Conservation (phyloP, 768 basidiomycete species). For the Pisolithus albus region DNA sequence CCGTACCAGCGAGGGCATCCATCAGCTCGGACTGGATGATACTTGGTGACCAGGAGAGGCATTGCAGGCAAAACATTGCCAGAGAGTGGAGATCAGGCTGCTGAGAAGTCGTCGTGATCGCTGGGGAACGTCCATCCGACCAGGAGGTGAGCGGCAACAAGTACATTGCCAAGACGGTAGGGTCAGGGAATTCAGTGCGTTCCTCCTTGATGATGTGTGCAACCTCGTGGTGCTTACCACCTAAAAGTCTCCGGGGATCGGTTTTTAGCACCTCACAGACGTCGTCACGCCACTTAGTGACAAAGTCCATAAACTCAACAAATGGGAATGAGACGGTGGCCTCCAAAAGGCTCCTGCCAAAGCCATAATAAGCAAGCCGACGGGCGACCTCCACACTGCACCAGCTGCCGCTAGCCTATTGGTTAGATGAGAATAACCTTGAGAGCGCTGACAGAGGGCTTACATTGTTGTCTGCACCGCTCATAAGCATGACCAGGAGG, state of each 20-base stretch:
- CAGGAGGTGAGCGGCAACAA: background rate
- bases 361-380: background rate
- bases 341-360: background rate
- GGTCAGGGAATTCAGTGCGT: background rate
- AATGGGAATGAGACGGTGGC: background rate
- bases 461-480: no score
- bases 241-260: background rate
- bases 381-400: background rate
- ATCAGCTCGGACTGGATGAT: background rate
- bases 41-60: background rate
- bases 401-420: background rate
- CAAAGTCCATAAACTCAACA: background rate
- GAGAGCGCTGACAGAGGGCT: no score
- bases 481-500: no score
- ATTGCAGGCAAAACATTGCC: background rate
- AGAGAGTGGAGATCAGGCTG: background rate
- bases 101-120: background rate
- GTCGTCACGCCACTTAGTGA: background rate
- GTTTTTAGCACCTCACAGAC: background rate
- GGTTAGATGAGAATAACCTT: no score
- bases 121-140: background rate
- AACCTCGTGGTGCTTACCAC: background rate
- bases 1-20: background rate
- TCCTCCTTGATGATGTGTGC: background rate
- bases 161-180: background rate